These are phyloP conservation scores for Ustilago vetiveriae DNA, from an alignment of 1,284 basidiomycete genomes.

Conservation along the genomic window DNA sequence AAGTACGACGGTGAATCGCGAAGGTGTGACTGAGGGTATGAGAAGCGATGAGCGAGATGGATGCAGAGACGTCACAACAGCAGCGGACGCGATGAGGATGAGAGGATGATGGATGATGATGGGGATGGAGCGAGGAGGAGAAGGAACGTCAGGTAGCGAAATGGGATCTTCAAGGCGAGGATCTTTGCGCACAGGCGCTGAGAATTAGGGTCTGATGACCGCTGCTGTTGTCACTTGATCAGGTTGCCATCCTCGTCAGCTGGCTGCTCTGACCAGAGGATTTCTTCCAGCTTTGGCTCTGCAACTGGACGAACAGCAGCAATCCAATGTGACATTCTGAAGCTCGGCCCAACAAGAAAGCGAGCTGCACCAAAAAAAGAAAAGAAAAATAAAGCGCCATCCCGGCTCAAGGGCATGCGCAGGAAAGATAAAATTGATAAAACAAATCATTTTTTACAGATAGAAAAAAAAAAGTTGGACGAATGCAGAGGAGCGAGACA, in stretches of 20 bases:
- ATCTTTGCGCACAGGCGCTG: slow-evolving; percentile 7
- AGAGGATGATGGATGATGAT: slow-evolving; percentile 25
- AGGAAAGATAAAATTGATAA: no score
- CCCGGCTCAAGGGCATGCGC: no score
- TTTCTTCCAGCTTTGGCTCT: no score
- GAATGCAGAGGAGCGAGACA: no score
- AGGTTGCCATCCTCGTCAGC: no score
- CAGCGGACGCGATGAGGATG: slow-evolving; percentile 7
- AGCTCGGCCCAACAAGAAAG: slow-evolving; percentile 8
- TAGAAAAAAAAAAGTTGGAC: no score
- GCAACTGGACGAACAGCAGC: no score
- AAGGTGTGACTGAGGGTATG: no score
- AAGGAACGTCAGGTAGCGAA: not conserved
- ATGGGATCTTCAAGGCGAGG: slow-evolving; percentile 1
- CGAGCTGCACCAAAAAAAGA: slow-evolving; percentile 8
- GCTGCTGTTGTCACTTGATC: not conserved
- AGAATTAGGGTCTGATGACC: not conserved
- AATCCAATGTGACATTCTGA: not conserved
- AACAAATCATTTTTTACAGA: no score
- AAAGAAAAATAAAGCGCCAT: no score
- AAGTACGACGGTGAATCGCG: slow-evolving; percentile 17
- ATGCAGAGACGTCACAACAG: slow-evolving; percentile 9
- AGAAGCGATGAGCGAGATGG: no score
- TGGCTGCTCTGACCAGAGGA: no score
- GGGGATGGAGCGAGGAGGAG: slow-evolving; percentile 7